These are phyloP conservation scores for Aureobasidium sp. DNA, from an alignment of 2,329 filamentous ascomycete genomes.

Conservation along the genomic window DNA sequence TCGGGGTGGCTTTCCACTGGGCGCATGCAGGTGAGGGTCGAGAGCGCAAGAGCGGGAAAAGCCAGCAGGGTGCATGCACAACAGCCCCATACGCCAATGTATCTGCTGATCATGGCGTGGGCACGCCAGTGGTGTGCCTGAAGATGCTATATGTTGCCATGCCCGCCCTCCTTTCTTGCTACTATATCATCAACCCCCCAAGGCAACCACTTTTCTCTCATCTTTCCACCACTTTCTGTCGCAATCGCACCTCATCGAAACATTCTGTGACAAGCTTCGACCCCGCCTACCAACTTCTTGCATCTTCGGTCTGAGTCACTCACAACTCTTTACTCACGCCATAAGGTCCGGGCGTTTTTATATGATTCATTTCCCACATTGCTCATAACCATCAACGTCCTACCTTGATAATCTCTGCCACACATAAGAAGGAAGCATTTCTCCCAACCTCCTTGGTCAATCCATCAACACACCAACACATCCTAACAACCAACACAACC, in stretches of 20 bases:
- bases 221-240: constrained; percentile 6
- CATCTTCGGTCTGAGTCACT: constrained; percentile 13
- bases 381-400: constrained; percentile 16
- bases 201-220: not conserved
- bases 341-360: constrained; percentile 16
- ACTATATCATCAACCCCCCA: not conserved
- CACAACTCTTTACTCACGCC: constrained; percentile 15
- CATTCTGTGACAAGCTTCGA: constrained; percentile 6
- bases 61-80: constrained; percentile 14
- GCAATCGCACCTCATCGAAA: constrained; percentile 14
- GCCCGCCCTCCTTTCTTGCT: not conserved
- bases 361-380: constrained; percentile 16
- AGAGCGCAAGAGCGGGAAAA: constrained; percentile 13
- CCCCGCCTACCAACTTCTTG: constrained; percentile 7
- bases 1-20: constrained; percentile 8
- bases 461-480: not conserved
- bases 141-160: constrained; percentile 16
- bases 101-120: constrained; percentile 16
- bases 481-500: not conserved
- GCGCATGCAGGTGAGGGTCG: constrained; percentile 15
- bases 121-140: constrained; percentile 7
- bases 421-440: constrained; percentile 1
- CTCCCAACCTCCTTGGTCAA: not conserved
- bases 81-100: constrained; percentile 14
- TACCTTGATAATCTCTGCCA: constrained; percentile 14